A percentile compares a stretch with the other conserved stretches of the same genome.
Evolutionary conservation across 2,329 filamentous ascomycete genomes (phyloP).

Genomic region (Epichloe hybrida): DNA sequence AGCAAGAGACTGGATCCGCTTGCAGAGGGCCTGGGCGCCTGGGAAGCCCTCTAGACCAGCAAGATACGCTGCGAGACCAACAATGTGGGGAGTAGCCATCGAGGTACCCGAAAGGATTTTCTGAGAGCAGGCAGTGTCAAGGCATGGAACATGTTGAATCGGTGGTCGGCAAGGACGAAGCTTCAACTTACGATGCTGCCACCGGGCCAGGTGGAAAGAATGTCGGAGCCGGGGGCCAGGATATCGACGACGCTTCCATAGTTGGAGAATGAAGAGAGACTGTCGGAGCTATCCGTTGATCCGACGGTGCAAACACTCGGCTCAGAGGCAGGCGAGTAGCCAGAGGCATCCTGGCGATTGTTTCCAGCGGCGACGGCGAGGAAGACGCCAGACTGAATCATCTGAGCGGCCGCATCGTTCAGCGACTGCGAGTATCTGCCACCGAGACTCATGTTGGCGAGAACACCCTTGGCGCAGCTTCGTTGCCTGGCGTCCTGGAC

Average conservation of each 20-base stretch:
- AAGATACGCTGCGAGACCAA: conserved; percentile 29
- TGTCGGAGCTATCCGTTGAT: conserved; percentile 28
- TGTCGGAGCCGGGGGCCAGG: conserved; percentile 33
- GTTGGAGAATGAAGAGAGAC: conserved; percentile 36
- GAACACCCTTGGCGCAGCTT: conserved; percentile 29
- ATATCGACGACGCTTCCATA: conserved; percentile 35
- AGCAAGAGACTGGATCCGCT: conserved; percentile 1
- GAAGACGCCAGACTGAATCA: conserved; percentile 33
- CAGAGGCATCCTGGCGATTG: conserved; percentile 26
- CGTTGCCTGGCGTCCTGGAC: conserved; percentile 21
- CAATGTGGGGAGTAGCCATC: conserved; percentile 29
- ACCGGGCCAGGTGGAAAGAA: conserved; percentile 34
- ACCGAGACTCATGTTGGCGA: conserved; percentile 45
- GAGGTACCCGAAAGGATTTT: conserved; percentile 31
- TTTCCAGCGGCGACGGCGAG: conserved; percentile 45
- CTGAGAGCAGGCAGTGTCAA: conserved; percentile 3
- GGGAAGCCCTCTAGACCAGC: conserved; percentile 24
- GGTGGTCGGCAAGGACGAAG: too few species aligned
- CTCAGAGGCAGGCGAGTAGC: conserved; percentile 34
- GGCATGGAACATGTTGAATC: neutral
- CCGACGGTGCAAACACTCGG: conserved; percentile 38
- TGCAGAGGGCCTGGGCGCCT: conserved; percentile 10
- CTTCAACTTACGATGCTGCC: conserved; percentile 14
- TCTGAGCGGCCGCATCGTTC: conserved; percentile 35
- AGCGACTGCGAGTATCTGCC: conserved; percentile 30